Conservation (phyloP, 2,329 filamentous ascomycete genomes). For the Colletotrichum sp. region DNA sequence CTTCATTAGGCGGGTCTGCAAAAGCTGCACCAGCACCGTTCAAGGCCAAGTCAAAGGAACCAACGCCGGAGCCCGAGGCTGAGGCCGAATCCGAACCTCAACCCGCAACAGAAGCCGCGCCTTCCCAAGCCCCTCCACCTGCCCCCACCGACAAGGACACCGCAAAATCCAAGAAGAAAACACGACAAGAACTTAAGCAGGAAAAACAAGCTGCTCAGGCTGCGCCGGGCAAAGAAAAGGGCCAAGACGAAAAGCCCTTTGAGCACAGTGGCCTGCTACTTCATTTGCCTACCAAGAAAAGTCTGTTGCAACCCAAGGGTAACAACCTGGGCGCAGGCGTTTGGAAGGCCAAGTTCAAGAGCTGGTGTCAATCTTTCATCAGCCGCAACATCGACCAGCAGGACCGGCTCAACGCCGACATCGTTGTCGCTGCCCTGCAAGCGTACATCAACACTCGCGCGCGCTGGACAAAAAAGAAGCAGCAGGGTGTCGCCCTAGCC, state of each 20-base stretch:
- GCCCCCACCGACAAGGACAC: not conserved
- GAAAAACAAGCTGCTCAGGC: not conserved
- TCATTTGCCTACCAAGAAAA: constrained; percentile 6
- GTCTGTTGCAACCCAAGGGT: constrained; percentile 6
- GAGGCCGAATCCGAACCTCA: not conserved
- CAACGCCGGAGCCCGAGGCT: not conserved
- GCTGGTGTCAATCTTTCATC: constrained; percentile 36
- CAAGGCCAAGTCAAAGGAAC: not conserved
- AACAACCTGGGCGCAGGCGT: constrained; percentile 1
- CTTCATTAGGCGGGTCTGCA: constrained; percentile 5
- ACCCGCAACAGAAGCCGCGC: not conserved
- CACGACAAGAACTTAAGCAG: not conserved
- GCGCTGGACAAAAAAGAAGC: constrained; percentile 12
- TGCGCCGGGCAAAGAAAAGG: not conserved
- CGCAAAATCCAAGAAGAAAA: not conserved
- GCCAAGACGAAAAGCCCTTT: not conserved
- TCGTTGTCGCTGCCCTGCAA: constrained; percentile 1
- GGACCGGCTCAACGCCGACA: constrained; percentile 5
- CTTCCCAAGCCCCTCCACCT: not conserved
- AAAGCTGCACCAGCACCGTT: not conserved
- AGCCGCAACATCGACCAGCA: constrained; percentile 11
- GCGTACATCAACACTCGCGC: constrained; percentile 5
- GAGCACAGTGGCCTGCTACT: constrained; percentile 2
- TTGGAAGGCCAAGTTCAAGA: constrained; percentile 38
- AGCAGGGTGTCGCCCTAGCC: not conserved